These are phyloP conservation scores for Kwoniella shivajii DNA, from an alignment of 1,284 basidiomycete species.

Conservation along the genomic window DNA sequence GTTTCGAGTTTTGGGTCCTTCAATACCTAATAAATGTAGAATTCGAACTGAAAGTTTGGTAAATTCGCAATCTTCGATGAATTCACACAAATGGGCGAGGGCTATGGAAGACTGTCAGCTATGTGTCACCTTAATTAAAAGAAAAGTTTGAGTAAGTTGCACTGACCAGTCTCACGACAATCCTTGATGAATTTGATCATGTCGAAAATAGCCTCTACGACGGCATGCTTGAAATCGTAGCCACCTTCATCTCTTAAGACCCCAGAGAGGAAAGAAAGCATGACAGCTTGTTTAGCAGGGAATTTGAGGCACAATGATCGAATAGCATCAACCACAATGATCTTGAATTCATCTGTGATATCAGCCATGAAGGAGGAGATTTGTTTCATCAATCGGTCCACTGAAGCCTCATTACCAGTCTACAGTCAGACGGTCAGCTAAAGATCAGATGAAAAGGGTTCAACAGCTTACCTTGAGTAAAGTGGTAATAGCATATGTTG, in stretches of 20 bases:
- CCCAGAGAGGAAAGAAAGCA: constrained; percentile 92
- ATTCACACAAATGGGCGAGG: constrained; percentile 97
- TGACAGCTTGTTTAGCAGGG: constrained; percentile 91
- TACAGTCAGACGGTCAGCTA: constrained; percentile 56
- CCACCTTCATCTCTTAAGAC: constrained; percentile 96
- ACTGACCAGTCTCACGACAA: constrained; percentile 75
- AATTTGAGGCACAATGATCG: constrained; percentile 98
- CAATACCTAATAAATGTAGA: constrained; percentile 89
- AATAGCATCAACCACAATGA: constrained; percentile 98
- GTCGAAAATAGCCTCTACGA: constrained; percentile 99
- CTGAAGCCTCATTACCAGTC: constrained; percentile 98
- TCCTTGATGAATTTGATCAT: constrained; percentile 99
- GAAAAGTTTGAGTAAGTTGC: background rate
- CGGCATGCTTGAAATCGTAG: constrained; percentile 98
- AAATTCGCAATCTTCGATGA: constrained; percentile 99
- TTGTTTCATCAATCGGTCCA: constrained; percentile 99
- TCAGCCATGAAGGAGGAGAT: constrained; percentile 99
- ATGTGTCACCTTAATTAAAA: background rate
- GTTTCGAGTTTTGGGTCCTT: constrained; percentile 92
- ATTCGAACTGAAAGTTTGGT: constrained; percentile 98
- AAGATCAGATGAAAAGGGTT: constrained; percentile 4
- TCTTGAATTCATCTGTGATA: constrained; percentile 99
- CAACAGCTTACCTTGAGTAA: constrained; percentile 74
- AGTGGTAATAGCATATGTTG: constrained; percentile 98
- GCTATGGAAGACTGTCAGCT: constrained; percentile 58